phyloP scores from a whole-genome alignment of 192 early-diverging fungal species.

The Coemansia sp. region DNA sequence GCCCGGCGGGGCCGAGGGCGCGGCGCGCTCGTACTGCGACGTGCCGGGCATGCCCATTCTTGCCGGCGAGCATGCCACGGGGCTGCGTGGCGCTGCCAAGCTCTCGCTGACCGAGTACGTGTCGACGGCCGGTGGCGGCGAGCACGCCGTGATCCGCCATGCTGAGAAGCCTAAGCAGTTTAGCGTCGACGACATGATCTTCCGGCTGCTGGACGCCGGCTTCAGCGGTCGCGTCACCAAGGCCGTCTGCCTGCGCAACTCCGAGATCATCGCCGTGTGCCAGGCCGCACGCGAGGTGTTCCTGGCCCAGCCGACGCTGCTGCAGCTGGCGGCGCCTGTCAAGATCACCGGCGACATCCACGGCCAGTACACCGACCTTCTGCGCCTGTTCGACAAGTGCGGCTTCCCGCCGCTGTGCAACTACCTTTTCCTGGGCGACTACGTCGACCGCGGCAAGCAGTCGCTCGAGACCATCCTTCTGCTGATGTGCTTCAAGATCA shows the following conservation, averaged over 20 bases:
- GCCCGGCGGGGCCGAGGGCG: slow-evolving; percentile 7
- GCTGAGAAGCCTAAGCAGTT: slow-evolving; percentile 58
- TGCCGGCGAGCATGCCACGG: slow-evolving; percentile 38
- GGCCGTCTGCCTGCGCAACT: slow-evolving; percentile 76
- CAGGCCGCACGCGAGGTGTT: slow-evolving; percentile 84
- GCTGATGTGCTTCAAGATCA: slow-evolving; percentile 94
- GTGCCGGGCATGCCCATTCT: slow-evolving; percentile 44
- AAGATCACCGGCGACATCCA: slow-evolving; percentile 91
- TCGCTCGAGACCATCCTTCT: slow-evolving; percentile 91
- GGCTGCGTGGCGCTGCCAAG: slow-evolving; percentile 21
- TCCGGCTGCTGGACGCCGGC: slow-evolving; percentile 75
- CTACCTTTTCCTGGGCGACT: slow-evolving; percentile 93
- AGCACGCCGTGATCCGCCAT: slow-evolving; percentile 50
- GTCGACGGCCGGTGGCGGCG: slow-evolving; percentile 41
- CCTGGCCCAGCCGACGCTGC: slow-evolving; percentile 78
- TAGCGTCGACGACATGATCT: slow-evolving; percentile 86
- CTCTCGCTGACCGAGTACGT: slow-evolving; percentile 53
- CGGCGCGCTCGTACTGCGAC: slow-evolving; percentile 51
- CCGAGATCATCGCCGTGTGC: slow-evolving; percentile 84
- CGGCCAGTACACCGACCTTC: slow-evolving; percentile 90
- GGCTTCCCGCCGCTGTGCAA: slow-evolving; percentile 90
- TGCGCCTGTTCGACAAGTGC: slow-evolving; percentile 89
- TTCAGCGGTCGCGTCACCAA: slow-evolving; percentile 73
- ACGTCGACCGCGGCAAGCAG: slow-evolving; percentile 97
- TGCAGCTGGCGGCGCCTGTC: slow-evolving; percentile 74